Evolutionary conservation across 2,329 filamentous ascomycete species (phyloP).

Genomic region (Esteya vermicola): DNA sequence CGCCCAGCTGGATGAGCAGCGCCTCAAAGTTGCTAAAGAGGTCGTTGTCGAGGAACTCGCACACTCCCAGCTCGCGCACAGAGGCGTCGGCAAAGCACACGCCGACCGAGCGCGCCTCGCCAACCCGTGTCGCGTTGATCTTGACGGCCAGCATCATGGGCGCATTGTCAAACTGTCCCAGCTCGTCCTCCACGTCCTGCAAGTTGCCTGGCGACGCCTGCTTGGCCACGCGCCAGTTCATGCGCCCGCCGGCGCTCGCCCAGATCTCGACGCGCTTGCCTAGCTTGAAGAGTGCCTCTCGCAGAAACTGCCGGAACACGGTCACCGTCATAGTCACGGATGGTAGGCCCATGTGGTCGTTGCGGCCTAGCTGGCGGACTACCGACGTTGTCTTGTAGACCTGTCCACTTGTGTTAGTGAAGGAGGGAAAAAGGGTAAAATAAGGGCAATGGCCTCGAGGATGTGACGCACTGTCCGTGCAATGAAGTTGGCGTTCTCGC

Average conservation of each 20-base stretch:
- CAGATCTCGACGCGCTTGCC: slow-evolving; percentile 89
- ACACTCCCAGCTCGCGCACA: slow-evolving; percentile 86
- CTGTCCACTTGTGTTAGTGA: slow-evolving; percentile 20
- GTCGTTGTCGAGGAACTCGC: slow-evolving; percentile 98
- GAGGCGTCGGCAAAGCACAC: slow-evolving; percentile 98
- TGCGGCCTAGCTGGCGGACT: slow-evolving; percentile 73
- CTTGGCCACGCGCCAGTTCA: slow-evolving; percentile 85
- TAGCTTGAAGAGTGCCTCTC: slow-evolving; percentile 83
- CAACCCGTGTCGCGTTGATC: slow-evolving; percentile 73
- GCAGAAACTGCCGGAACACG: slow-evolving; percentile 87
- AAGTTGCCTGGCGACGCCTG: slow-evolving; percentile 91
- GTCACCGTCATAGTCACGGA: slow-evolving; percentile 94
- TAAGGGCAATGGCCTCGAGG: slow-evolving; percentile 11
- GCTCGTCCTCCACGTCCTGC: slow-evolving; percentile 91
- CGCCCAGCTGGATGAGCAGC: slow-evolving; percentile 86
- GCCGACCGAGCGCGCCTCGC: slow-evolving; percentile 72
- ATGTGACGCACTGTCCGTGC: slow-evolving; percentile 53
- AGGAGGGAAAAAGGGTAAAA: neutral
- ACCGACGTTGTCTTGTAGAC: slow-evolving; percentile 98
- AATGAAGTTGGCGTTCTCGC: slow-evolving; percentile 71
- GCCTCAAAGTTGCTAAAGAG: slow-evolving; percentile 97
- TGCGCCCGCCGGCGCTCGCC: slow-evolving; percentile 58
- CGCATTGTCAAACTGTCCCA: slow-evolving; percentile 72
- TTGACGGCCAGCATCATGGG: slow-evolving; percentile 95
- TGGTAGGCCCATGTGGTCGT: slow-evolving; percentile 68